phyloP scores from a whole-genome alignment of 805 yeast genomes.

The Candida qinlingensis region DNA sequence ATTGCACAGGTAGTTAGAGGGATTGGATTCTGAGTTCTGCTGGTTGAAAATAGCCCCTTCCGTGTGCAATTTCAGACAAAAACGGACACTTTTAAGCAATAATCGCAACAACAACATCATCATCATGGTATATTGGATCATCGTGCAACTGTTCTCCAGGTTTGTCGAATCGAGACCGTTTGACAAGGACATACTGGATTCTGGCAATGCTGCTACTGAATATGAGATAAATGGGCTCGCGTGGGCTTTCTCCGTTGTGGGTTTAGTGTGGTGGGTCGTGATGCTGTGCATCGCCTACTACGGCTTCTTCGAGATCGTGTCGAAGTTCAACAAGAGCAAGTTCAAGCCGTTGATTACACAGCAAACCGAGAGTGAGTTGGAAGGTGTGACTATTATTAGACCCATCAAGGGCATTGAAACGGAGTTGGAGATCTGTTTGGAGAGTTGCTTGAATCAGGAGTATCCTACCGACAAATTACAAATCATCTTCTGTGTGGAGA shows the following conservation, averaged over 20 bases:
- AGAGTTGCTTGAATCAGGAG: conserved; percentile 60
- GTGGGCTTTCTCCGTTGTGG: conserved; percentile 12
- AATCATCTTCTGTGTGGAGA: conserved; percentile 72
- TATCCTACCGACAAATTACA: conserved; percentile 60
- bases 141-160: background rate
- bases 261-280: conserved; percentile 23
- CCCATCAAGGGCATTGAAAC: conserved; percentile 85
- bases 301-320: conserved; percentile 22
- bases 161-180: conserved; percentile 1
- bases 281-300: conserved; percentile 16
- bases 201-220: background rate
- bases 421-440: conserved; percentile 62
- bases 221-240: background rate
- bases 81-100: background rate
- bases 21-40: too few species aligned
- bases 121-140: conserved; percentile 1
- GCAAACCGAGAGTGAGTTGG: conserved; percentile 32
- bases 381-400: conserved; percentile 71
- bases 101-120: background rate
- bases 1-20: too few species aligned
- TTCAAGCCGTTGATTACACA: conserved; percentile 3
- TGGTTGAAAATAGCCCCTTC: background rate
- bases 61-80: background rate
- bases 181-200: background rate
- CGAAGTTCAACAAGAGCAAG: conserved; percentile 17